These are phyloP conservation scores for Hypoxylon intermedium DNA, from an alignment of 495 filamentous ascomycete genomes.

Conservation along the genomic window DNA sequence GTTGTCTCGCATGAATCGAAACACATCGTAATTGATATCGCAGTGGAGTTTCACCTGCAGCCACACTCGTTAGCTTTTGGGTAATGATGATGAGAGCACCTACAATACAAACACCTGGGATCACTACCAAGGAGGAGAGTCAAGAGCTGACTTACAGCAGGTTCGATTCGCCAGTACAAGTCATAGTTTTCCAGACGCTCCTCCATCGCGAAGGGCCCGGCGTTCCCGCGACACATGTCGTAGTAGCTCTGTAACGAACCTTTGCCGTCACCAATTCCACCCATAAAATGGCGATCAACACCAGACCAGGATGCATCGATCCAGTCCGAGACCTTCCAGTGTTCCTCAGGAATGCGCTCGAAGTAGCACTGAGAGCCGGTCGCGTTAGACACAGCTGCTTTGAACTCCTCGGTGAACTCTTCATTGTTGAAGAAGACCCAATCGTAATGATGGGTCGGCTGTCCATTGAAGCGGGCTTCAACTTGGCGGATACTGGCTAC, in stretches of 20 bases:
- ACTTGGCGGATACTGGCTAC: slow-evolving; percentile 76
- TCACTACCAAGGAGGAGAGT: slow-evolving; percentile 10
- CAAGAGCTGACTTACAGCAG: slow-evolving; percentile 50
- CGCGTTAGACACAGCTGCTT: slow-evolving; percentile 70
- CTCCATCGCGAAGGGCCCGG: slow-evolving; percentile 78
- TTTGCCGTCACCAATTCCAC: slow-evolving; percentile 62
- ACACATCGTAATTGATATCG: slow-evolving; percentile 73
- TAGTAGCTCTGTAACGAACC: slow-evolving; percentile 65
- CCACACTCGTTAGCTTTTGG: slow-evolving; percentile 10
- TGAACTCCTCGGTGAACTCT: slow-evolving; percentile 77
- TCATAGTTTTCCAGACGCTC: slow-evolving; percentile 69
- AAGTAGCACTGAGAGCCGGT: slow-evolving; percentile 77
- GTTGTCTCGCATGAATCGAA: slow-evolving; percentile 76
- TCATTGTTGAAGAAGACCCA: slow-evolving; percentile 89
- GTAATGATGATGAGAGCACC: background rate
- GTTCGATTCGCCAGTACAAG: slow-evolving; percentile 80
- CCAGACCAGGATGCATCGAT: slow-evolving; percentile 66
- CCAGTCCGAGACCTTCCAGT: slow-evolving; percentile 76
- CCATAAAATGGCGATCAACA: slow-evolving; percentile 58
- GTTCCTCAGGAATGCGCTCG: slow-evolving; percentile 71
- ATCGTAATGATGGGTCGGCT: slow-evolving; percentile 72
- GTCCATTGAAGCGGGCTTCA: slow-evolving; percentile 82
- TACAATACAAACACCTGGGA: background rate
- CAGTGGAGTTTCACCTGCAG: slow-evolving; percentile 66
- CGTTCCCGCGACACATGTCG: slow-evolving; percentile 81